Percentiles rank a stretch among this genome's conserved stretches.
Evolutionary conservation across 2,329 filamentous ascomycete species (phyloP).

Genomic region (Aspergillus carbonarius): DNA sequence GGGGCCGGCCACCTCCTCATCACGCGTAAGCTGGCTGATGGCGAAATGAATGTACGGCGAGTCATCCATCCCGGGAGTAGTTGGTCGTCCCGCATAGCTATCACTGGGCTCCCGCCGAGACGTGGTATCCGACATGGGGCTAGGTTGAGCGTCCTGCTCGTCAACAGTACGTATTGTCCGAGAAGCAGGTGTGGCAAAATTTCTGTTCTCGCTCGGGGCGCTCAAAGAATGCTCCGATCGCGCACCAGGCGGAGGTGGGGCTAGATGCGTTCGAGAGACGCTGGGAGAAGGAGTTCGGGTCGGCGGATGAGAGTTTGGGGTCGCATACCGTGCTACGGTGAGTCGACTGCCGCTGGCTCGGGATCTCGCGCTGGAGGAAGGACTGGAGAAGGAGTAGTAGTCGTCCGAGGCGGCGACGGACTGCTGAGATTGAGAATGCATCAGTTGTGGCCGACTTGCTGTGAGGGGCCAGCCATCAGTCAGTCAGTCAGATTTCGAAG

Average conservation of each 20-base stretch:
- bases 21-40: conserved; percentile 78
- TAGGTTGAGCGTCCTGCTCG: conserved; percentile 22
- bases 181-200: conserved; percentile 20
- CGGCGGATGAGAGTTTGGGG: conserved; percentile 41
- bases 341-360: conserved; percentile 35
- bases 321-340: conserved; percentile 45
- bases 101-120: conserved; percentile 28
- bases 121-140: conserved; percentile 24
- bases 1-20: conserved; percentile 62
- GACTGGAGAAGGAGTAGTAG: conserved; percentile 50
- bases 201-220: conserved; percentile 7
- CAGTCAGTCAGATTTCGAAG: conserved; percentile 1
- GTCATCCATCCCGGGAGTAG: conserved; percentile 78
- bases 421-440: conserved; percentile 44
- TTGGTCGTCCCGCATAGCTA: conserved; percentile 40
- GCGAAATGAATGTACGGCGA: conserved; percentile 87
- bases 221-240: conserved; percentile 12
- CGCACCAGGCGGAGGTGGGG: conserved; percentile 17
- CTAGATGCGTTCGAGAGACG: conserved; percentile 28
- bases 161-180: conserved; percentile 31
- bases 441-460: conserved; percentile 48
- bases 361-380: conserved; percentile 37
- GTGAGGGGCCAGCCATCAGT: conserved; percentile 9
- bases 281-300: conserved; percentile 31
- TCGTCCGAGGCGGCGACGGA: conserved; percentile 52